Conservation (phyloP, 73 alveolate genomes). For the Halteria grandinella region DNA sequence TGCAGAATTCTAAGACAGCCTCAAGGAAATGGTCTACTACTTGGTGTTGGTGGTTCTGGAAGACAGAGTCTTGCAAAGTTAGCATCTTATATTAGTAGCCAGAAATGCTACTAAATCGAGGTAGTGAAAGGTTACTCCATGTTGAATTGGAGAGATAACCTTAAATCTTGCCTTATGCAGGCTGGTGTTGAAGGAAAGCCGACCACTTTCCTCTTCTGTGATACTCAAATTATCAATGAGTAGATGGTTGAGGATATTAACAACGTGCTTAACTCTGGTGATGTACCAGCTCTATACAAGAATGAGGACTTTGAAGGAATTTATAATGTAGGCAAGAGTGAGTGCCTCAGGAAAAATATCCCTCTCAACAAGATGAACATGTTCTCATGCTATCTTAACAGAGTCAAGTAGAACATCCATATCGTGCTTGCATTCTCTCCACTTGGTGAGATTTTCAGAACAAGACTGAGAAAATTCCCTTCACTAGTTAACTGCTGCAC, state of each 20-base stretch:
- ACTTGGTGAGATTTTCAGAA: constrained; percentile 94
- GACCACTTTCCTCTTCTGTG: constrained; percentile 71
- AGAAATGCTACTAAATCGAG: constrained; percentile 56
- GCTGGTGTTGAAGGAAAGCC: constrained; percentile 75
- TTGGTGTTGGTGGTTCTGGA: constrained; percentile 99
- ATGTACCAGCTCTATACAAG: constrained; percentile 92
- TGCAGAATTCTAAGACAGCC: constrained; percentile 99
- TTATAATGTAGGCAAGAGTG: constrained; percentile 74
- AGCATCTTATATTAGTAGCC: constrained; percentile 96
- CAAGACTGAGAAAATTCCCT: constrained; percentile 99
- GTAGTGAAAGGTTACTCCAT: constrained; percentile 69
- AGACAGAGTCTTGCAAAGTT: constrained; percentile 96
- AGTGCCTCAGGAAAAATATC: constrained; percentile 71
- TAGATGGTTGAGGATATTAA: constrained; percentile 96
- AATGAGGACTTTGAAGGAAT: constrained; percentile 93
- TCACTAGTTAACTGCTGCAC: constrained; percentile 98
- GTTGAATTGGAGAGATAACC: constrained; percentile 69
- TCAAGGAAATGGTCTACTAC: constrained; percentile 96
- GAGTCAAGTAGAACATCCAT: constrained; percentile 96
- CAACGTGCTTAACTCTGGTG: constrained; percentile 93
- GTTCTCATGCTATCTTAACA: constrained; percentile 76
- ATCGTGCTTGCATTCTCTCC: constrained; percentile 99
- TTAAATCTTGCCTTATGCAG: constrained; percentile 59
- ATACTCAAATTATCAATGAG: constrained; percentile 85
- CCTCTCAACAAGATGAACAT: constrained; percentile 76